These are phyloP conservation scores for Aspergillus sp. DNA, from an alignment of 2,329 filamentous ascomycete species.

Conservation along the genomic window DNA sequence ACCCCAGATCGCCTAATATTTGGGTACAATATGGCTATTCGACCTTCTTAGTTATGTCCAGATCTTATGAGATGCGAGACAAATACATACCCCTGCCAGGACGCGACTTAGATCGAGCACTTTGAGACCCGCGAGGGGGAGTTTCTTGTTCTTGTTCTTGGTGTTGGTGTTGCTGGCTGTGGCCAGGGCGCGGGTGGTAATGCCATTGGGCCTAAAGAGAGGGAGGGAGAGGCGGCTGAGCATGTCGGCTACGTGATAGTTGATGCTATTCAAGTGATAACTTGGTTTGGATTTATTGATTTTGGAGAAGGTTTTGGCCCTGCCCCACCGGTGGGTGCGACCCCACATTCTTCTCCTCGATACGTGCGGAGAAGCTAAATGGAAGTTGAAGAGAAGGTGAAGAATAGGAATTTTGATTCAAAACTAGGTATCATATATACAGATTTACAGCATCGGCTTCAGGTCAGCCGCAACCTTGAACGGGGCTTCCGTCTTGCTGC, in stretches of 20 bases:
- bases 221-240: background rate
- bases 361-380: background rate
- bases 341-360: background rate
- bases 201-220: background rate
- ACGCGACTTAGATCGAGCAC: constrained; percentile 98
- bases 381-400: background rate
- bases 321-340: constrained; percentile 3
- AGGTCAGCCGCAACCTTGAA: constrained; percentile 64
- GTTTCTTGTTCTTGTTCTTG: constrained; percentile 29
- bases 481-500: constrained; percentile 67
- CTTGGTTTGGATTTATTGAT: background rate
- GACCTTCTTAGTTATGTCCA: too few relatives aligned
- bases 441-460: constrained; percentile 49
- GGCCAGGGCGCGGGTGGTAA: background rate
- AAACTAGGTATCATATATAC: constrained; percentile 19
- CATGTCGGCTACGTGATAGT: background rate
- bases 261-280: background rate
- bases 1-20: constrained; percentile 95
- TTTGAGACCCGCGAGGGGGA: constrained; percentile 79
- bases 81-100: constrained; percentile 74
- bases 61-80: background rate
- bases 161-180: background rate
- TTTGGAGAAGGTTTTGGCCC: background rate
- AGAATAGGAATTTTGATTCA: background rate
- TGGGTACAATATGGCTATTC: constrained; percentile 91